Conservation (phyloP, 164 flowering plant species). For the Litsea cubeba region DNA sequence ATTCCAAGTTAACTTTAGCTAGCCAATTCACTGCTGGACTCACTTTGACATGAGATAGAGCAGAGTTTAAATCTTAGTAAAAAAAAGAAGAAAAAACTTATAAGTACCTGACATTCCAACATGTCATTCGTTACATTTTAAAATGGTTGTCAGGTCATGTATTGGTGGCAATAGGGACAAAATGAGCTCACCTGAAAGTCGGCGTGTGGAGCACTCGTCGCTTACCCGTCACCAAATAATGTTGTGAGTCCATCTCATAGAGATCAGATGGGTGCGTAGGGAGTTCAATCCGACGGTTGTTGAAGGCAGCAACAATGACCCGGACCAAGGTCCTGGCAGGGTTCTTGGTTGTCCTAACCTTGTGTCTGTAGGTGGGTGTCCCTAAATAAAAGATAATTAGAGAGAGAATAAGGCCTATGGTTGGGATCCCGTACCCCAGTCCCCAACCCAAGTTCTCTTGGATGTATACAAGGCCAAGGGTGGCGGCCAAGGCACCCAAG, state of each 20-base stretch:
- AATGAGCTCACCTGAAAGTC: constrained; percentile 50
- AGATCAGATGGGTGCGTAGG: constrained; percentile 46
- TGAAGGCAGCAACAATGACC: constrained; percentile 49
- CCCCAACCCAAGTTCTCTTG: constrained; percentile 92
- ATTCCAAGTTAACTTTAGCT: too few species aligned
- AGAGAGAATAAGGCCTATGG: constrained; percentile 60
- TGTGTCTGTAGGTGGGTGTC: constrained; percentile 72
- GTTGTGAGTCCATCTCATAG: constrained; percentile 50
- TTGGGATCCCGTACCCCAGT: constrained; percentile 81
- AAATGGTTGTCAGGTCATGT: too few species aligned
- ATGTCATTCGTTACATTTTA: too few species aligned
- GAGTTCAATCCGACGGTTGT: constrained; percentile 37
- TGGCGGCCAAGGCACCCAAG: constrained; percentile 61
- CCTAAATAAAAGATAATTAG: constrained; percentile 68
- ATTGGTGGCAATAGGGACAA: background rate
- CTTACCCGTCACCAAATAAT: constrained; percentile 42
- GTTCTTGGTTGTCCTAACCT: constrained; percentile 43
- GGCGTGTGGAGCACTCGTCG: constrained; percentile 57
- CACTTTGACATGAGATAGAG: too few species aligned
- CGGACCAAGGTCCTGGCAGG: constrained; percentile 52
- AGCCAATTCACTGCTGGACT: too few species aligned
- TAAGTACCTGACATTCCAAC: too few species aligned
- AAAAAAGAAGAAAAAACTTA: too few species aligned
- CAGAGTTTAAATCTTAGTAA: too few species aligned
- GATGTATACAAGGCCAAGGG: constrained; percentile 69